Evolutionary conservation across 1,284 basidiomycete genomes (phyloP).

Genomic region (Pisolithus thermaeus): DNA sequence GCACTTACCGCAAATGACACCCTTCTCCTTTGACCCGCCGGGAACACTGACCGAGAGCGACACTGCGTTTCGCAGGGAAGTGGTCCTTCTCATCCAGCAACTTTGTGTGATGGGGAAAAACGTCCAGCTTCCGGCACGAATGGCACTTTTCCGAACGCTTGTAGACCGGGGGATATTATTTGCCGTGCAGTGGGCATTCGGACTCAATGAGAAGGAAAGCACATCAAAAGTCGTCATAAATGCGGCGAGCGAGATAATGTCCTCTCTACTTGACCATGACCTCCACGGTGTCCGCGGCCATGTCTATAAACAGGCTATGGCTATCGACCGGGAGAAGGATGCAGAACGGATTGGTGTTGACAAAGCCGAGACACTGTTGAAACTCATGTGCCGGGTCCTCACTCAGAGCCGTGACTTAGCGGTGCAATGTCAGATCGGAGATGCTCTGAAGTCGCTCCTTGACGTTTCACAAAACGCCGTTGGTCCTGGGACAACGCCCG

Average conservation of each 20-base stretch:
- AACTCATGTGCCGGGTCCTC: slow-evolving; percentile 73
- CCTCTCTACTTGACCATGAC: slow-evolving; percentile 89
- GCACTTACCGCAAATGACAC: slow-evolving; percentile 18
- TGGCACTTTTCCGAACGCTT: slow-evolving; percentile 84
- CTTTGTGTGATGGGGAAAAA: slow-evolving; percentile 96
- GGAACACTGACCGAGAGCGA: slow-evolving; percentile 46
- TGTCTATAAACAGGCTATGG: slow-evolving; percentile 74
- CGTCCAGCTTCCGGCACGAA: slow-evolving; percentile 83
- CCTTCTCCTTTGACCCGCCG: slow-evolving; percentile 48
- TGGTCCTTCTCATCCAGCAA: slow-evolving; percentile 86
- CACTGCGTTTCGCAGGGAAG: slow-evolving; percentile 57
- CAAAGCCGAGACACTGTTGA: slow-evolving; percentile 69
- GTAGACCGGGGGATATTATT: slow-evolving; percentile 87
- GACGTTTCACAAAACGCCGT: slow-evolving; percentile 57
- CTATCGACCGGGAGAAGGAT: slow-evolving; percentile 54
- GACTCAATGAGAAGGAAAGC: slow-evolving; percentile 44
- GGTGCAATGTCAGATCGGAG: slow-evolving; percentile 86
- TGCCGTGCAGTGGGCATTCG: slow-evolving; percentile 88
- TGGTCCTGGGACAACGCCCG: slow-evolving; percentile 33
- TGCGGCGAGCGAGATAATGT: slow-evolving; percentile 84
- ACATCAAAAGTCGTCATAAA: slow-evolving; percentile 49
- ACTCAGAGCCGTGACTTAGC: slow-evolving; percentile 79
- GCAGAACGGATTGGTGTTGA: slow-evolving; percentile 50
- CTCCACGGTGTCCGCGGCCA: slow-evolving; percentile 81
- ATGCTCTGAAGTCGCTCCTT: slow-evolving; percentile 82